Evolutionary conservation across 2,329 filamentous ascomycete species (phyloP).

Genomic region (Penicillium sp.): DNA sequence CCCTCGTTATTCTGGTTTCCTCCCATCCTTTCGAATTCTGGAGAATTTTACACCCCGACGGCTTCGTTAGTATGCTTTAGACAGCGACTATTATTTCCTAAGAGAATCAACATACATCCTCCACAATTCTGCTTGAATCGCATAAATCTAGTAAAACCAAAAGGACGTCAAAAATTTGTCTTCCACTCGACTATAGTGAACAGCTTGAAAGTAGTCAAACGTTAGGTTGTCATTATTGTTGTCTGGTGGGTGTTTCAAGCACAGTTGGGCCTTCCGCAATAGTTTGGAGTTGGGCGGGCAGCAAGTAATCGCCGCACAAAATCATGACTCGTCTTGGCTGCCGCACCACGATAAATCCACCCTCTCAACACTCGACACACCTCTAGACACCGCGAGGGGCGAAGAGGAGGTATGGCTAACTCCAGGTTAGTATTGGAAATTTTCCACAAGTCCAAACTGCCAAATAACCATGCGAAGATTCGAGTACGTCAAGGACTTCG

Average conservation of each 20-base stretch:
- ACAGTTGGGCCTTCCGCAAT: slow-evolving; percentile 9
- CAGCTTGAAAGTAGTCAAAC: background rate
- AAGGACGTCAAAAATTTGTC: background rate
- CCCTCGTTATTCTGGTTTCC: slow-evolving; percentile 12
- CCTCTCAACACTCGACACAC: slow-evolving; percentile 11
- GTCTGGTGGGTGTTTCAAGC: background rate
- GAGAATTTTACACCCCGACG: slow-evolving; percentile 17
- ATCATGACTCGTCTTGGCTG: slow-evolving; percentile 21
- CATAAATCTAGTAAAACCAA: background rate
- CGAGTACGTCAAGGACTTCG: slow-evolving; percentile 91
- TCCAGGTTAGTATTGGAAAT: slow-evolving; percentile 41
- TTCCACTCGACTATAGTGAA: background rate
- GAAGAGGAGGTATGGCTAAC: slow-evolving; percentile 42
- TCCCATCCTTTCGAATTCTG: slow-evolving; percentile 15
- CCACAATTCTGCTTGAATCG: no score
- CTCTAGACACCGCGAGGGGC: slow-evolving; percentile 8
- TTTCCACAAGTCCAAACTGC: background rate
- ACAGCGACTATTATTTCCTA: slow-evolving; percentile 17
- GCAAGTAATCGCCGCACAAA: slow-evolving; percentile 30
- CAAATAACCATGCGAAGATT: slow-evolving; percentile 63
- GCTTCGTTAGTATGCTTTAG: slow-evolving; percentile 10
- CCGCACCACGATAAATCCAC: slow-evolving; percentile 14
- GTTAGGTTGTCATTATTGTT: background rate
- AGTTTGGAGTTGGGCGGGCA: slow-evolving; percentile 24
- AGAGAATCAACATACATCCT: slow-evolving; percentile 9